Conservation (phyloP, 306 rosid genomes). For the Chamaecrista fasciculata region DNA sequence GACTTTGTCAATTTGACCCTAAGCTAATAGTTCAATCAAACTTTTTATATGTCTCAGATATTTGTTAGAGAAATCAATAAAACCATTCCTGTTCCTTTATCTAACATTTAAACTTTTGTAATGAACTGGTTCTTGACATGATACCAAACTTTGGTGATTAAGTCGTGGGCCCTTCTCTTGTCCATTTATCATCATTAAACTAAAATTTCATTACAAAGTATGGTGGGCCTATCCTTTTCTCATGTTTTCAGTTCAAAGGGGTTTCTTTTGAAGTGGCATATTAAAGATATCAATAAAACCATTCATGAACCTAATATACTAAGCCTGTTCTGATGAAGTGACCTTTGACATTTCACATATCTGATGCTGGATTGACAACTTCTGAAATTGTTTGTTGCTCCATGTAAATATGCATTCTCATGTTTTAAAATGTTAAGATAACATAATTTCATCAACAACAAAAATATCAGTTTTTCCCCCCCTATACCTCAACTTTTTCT, state of each 20-base stretch:
- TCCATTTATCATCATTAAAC: neutral
- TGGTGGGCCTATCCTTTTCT: neutral
- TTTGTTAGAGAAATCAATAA: neutral
- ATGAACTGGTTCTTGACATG: neutral
- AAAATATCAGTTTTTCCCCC: neutral
- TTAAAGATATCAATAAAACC: neutral
- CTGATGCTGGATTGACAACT: neutral
- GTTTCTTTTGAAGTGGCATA: neutral
- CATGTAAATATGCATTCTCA: neutral
- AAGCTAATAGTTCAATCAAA: neutral
- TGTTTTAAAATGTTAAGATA: neutral
- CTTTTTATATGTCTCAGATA: neutral
- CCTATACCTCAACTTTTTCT: neutral
- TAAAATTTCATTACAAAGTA: neutral
- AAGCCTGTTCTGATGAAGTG: neutral
- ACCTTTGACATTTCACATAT: neutral
- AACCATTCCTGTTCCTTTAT: neutral
- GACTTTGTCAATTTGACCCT: neutral
- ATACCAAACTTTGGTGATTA: neutral
- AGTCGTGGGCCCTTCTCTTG: neutral
- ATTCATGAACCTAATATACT: neutral
- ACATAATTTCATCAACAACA: neutral
- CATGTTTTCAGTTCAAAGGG: neutral
- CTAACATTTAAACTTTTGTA: neutral
- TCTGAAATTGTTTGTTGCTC: neutral